Base-by-base conservation (phyloP, 2,329 filamentous ascomycete species). In the Alternaria rosae region DNA sequence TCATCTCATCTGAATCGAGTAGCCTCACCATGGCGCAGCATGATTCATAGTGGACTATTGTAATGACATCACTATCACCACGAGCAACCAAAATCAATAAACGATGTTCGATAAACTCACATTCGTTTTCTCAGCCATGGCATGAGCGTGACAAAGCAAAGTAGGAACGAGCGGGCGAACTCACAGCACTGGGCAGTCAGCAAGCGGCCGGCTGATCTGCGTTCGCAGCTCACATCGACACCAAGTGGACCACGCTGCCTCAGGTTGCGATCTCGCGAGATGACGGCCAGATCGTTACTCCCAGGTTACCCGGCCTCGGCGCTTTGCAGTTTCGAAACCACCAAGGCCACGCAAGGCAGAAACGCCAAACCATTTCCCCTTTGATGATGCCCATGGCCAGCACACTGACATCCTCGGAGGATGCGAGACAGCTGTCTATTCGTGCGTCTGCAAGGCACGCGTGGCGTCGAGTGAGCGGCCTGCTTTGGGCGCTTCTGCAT, bases 151-250 rank as follows among this genome's bases (percentile, higher is more conserved):
- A 53, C 51, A 32, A 56, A 48, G 42, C 43, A 56, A 47, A 56
- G 42, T 25, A 20, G 25, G 42, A 35, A 47, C 28, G 26, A 20
- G 43, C 28, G 38, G 52, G 25, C 42, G 41, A 54, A 45, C 52
- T 45, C 25, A n/a, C 41, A 54, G 25, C 41, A 54, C 28, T 38
- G 35, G 25, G 41, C 25, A 47, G 10, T 21, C 28, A 51, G 41
- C 30, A 35, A 32, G 42, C 59, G 54, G 54, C 56, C 66, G 66
- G 64, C 59, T 57, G 66, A 67, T 67, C 64, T 53, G 57, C 54
- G 59, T 57, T 54, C 52, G 61, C 47, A 58, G 59, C 15, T 56
- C 47, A 44, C 50, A 47, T 54, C 25, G 47, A 30, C 42, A 26
- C 63, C 57, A 54, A 52, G 61, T 64, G 64, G 66, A 62, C 20